Base-by-base conservation (phyloP, 2,329 filamentous ascomycete species). In the Coniochaeta ligniaria region DNA sequence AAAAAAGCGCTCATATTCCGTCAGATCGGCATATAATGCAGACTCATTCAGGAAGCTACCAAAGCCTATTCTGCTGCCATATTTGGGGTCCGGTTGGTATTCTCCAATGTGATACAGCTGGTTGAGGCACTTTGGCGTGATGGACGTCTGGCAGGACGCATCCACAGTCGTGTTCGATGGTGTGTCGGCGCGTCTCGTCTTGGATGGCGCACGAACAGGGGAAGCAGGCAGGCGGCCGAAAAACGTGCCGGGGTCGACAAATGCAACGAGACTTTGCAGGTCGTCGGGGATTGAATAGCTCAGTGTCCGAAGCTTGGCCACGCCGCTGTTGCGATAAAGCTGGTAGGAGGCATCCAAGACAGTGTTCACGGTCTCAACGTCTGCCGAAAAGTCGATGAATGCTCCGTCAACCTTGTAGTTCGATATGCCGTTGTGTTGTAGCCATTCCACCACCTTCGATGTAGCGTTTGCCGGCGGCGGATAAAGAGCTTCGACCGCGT, bases 21-120 rank as follows among this genome's bases (percentile, higher is more conserved):
- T 57, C 38, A 63, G 62, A 52, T 61, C 63, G 12, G 61, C 56
- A 41, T 59, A 63, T 12, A 62, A 69, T 24, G 79, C 78, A 33
- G 74, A 76, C 64, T 80, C 63, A 64, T 78, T 76, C 33, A 81
- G 67, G 67, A 79, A 82, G 56, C 73, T 76, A 38, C 75, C 74
- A 60, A 82, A 80, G 28, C 73, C 78, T 20, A 80, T 70, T 38
- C 71, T 73, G 66, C 75, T 78, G 2, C 78, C 78, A 9, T 74
- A 74, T 26, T 72, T 70, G 22, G 71, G 65, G 36, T 75, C 69
- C 12, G 77, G 69, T 22, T 70, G 73, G 67, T 81, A 80, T 60
- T 70, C 65, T 47, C 72, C 72, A 50, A 78, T 70, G 63, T 77
- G 77, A 72, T 81, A 81, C 57, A 80, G 68, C 63, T 74, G 66